Evolutionary conservation across 106 monocot species (phyloP).

Genomic region (Dendrobium nobile): DNA sequence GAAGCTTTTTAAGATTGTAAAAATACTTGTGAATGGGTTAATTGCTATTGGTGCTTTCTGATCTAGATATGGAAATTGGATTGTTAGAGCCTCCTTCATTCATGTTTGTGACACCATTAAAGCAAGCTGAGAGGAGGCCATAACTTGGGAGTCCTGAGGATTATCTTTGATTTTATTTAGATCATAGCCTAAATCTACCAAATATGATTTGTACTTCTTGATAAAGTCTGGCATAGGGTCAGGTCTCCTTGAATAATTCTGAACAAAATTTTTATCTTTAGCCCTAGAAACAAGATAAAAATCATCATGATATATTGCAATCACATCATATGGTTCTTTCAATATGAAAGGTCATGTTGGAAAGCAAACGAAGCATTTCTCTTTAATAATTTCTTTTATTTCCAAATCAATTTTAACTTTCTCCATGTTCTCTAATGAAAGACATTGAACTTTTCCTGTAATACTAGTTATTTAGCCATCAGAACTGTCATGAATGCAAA

Average conservation of each 20-base stretch:
- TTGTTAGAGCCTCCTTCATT: constrained; percentile 73
- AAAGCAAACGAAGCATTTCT: constrained; percentile 85
- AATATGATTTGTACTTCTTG: constrained; percentile 77
- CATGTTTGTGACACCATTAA: constrained; percentile 75
- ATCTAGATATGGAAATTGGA: constrained; percentile 69
- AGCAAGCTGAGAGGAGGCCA: constrained; percentile 48
- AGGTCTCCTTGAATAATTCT: constrained; percentile 88
- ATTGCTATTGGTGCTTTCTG: constrained; percentile 46
- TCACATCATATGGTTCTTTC: constrained; percentile 89
- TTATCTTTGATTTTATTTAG: constrained; percentile 69
- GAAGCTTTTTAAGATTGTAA: constrained; percentile 75
- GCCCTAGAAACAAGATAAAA: constrained; percentile 87
- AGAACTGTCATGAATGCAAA: constrained; percentile 84
- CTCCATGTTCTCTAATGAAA: constrained; percentile 51
- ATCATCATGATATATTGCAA: constrained; percentile 90
- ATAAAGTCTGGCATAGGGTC: constrained; percentile 75
- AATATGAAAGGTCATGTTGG: constrained; percentile 90
- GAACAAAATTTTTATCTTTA: constrained; percentile 75
- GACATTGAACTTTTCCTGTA: constrained; percentile 78
- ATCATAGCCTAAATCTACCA: constrained; percentile 69
- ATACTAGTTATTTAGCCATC: constrained; percentile 91
- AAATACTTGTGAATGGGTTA: constrained; percentile 79
- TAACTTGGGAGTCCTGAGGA: constrained; percentile 78
- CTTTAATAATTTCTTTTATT: constrained; percentile 63
- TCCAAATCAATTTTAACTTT: constrained; percentile 62